Percentiles rank a stretch among this genome's conserved stretches.
phyloP scores from a whole-genome alignment of 208 protist species.

The Trypanosoma avium region DNA sequence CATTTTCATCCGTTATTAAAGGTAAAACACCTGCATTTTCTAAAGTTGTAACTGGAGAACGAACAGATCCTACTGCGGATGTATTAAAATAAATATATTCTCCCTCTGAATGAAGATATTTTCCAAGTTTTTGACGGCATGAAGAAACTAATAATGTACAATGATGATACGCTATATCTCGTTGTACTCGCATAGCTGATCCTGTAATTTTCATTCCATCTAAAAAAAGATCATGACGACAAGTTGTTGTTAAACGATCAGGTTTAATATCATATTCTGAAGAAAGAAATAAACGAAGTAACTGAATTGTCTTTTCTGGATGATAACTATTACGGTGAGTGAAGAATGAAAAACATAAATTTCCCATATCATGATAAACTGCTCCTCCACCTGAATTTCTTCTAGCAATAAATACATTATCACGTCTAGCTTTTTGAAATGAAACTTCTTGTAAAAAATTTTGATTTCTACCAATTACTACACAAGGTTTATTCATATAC shows the following conservation, averaged over 20 bases:
- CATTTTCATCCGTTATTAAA: background rate
- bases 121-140: constrained; percentile 30
- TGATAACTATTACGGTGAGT: constrained; percentile 67
- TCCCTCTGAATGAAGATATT: constrained; percentile 58
- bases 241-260: constrained; percentile 57
- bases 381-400: constrained; percentile 80
- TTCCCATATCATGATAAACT: constrained; percentile 83
- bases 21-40: constrained; percentile 17
- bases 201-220: constrained; percentile 85
- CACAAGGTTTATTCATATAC: constrained; percentile 81
- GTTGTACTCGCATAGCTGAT: constrained; percentile 88
- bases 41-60: constrained; percentile 75
- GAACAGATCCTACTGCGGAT: constrained; percentile 56
- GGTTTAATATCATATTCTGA: constrained; percentile 37
- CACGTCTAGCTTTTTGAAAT: constrained; percentile 32
- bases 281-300: constrained; percentile 56
- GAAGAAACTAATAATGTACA: constrained; percentile 80
- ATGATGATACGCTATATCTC: constrained; percentile 82
- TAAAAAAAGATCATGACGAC: constrained; percentile 79
- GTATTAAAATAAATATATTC: constrained; percentile 52
- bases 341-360: constrained; percentile 85
- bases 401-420: constrained; percentile 63
- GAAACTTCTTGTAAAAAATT: constrained; percentile 72
- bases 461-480: constrained; percentile 86
- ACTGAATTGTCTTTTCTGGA: constrained; percentile 71